phyloP scores from a whole-genome alignment of 306 rosid species.

The Prunus dulcis region DNA sequence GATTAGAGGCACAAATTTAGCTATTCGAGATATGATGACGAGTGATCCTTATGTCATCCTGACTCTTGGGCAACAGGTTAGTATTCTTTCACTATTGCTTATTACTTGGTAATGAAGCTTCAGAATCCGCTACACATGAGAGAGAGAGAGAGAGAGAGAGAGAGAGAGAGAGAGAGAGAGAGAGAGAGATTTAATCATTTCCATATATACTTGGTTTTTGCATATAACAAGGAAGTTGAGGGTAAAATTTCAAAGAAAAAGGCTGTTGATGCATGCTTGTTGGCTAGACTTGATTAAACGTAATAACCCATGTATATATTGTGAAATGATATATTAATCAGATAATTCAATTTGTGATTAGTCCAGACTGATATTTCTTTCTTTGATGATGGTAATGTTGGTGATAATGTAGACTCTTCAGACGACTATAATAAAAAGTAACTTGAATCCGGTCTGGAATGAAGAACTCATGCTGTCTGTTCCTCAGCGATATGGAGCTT shows the following conservation, averaged over 20 bases:
- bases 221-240: neutral
- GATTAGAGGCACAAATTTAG: constrained; percentile 80
- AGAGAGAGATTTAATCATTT: neutral
- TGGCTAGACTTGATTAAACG: neutral
- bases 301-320: neutral
- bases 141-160: neutral
- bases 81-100: constrained; percentile 20
- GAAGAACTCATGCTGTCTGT: constrained; percentile 96
- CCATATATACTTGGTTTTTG: neutral
- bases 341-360: neutral
- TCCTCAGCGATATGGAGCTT: constrained; percentile 67
- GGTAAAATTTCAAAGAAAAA: neutral
- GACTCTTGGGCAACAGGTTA: constrained; percentile 85
- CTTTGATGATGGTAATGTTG: constrained; percentile 20
- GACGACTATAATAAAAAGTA: constrained; percentile 58
- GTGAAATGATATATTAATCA: neutral
- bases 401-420: constrained; percentile 55
- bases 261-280: neutral
- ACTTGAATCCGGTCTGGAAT: constrained; percentile 98
- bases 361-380: neutral
- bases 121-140: neutral
- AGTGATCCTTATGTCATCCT: constrained; percentile 96
- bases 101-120: constrained; percentile 11
- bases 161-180: neutral
- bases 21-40: constrained; percentile 90